These are phyloP conservation scores for Boletus fagicola DNA, from an alignment of 768 basidiomycete species.

Conservation along the genomic window DNA sequence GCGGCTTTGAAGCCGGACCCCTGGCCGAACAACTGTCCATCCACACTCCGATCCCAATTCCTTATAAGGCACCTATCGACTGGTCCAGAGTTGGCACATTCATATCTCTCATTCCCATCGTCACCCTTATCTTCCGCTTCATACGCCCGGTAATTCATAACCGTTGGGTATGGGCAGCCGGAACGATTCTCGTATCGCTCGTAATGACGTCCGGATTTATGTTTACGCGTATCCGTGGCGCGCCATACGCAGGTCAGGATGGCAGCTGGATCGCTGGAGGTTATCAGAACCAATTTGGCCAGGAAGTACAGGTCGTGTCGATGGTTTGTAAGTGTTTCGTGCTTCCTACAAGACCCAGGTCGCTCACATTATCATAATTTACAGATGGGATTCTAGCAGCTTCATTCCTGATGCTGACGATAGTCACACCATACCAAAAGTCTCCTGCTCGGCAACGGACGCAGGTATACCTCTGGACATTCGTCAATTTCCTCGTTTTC, in stretches of 20 bases:
- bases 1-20: slow-evolving; percentile 79
- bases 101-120: slow-evolving; percentile 44
- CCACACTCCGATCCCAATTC: slow-evolving; percentile 77
- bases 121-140: slow-evolving; percentile 55
- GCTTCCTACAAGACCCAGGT: background rate
- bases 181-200: slow-evolving; percentile 59
- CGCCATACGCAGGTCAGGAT: slow-evolving; percentile 62
- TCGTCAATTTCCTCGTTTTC: slow-evolving; percentile 78
- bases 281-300: slow-evolving; percentile 87
- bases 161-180: slow-evolving; percentile 78
- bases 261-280: slow-evolving; percentile 85
- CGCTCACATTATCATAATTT: slow-evolving; percentile 4
- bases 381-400: slow-evolving; percentile 83
- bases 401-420: slow-evolving; percentile 74
- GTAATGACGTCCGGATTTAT: slow-evolving; percentile 93
- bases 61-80: slow-evolving; percentile 77
- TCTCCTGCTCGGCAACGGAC: slow-evolving; percentile 74
- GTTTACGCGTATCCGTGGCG: slow-evolving; percentile 90
- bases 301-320: slow-evolving; percentile 87
- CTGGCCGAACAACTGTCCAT: slow-evolving; percentile 73
- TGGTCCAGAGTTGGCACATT: slow-evolving; percentile 57
- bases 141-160: slow-evolving; percentile 62
- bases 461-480: slow-evolving; percentile 89
- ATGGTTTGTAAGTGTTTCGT: slow-evolving; percentile 68
- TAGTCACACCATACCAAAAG: slow-evolving; percentile 75